Evolutionary conservation across 1,139 yeast genomes (phyloP).

Genomic region (Saccharomyces uvarum): DNA sequence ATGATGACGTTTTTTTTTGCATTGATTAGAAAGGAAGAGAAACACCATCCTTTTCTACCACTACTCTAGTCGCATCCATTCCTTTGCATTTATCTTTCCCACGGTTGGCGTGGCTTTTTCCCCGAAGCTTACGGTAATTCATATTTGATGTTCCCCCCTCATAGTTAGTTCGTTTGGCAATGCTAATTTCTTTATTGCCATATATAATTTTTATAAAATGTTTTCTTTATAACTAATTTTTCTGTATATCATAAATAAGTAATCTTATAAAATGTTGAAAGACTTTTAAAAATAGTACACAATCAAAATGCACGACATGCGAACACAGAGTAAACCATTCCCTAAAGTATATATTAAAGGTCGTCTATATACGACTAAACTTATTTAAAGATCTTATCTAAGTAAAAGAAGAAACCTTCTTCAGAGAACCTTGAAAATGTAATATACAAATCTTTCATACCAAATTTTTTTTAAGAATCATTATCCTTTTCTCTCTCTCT

Average conservation of each 20-base stretch:
- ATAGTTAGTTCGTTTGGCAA: not conserved
- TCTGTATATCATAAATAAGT: not conserved
- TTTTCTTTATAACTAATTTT: not conserved
- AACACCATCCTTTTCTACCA: not conserved
- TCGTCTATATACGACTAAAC: not conserved
- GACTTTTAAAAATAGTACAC: not conserved
- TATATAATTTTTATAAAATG: not conserved
- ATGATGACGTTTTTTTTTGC: not conserved
- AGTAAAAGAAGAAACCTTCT: not conserved
- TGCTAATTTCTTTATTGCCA: not conserved
- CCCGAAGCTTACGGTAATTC: not conserved
- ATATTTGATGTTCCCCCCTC: not conserved
- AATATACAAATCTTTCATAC: not conserved
- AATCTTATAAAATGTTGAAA: not conserved
- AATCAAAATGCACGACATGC: no score
- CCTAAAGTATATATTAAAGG: not conserved
- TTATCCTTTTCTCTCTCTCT: not conserved
- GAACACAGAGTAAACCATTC: not conserved
- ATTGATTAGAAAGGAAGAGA: not conserved
- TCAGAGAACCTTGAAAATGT: not conserved
- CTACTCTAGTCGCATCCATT: conserved; percentile 9
- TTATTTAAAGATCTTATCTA: not conserved
- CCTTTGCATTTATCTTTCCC: conserved; percentile 7
- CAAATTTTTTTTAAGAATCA: not conserved
- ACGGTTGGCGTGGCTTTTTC: not conserved